Evolutionary conservation across 2,329 filamentous ascomycete genomes (phyloP).

Genomic region (Arachnomyces sp.): DNA sequence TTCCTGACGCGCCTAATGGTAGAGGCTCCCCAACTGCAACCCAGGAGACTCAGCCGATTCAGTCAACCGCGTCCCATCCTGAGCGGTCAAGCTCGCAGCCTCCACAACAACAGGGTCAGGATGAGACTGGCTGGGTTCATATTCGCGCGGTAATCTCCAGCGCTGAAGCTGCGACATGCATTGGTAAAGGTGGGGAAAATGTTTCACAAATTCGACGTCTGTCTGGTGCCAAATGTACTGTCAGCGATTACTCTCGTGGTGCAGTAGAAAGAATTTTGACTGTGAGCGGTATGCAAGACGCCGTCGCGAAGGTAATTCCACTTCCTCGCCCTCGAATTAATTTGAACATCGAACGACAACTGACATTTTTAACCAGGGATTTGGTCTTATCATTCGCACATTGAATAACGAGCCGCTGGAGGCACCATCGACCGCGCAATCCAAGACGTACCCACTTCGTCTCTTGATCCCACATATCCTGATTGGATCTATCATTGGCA

Average conservation of each 20-base stretch:
- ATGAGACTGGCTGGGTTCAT: slow-evolving; percentile 95
- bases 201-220: slow-evolving; percentile 92
- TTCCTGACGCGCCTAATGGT: slow-evolving; percentile 55
- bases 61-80: slow-evolving; percentile 49
- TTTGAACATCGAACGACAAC: background rate
- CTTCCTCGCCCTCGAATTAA: slow-evolving; percentile 3
- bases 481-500: slow-evolving; percentile 97
- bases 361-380: slow-evolving; percentile 54
- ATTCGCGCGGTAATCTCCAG: slow-evolving; percentile 95
- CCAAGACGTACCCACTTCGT: slow-evolving; percentile 94
- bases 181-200: slow-evolving; percentile 97
- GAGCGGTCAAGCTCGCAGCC: slow-evolving; percentile 40
- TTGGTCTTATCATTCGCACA: slow-evolving; percentile 95
- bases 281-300: slow-evolving; percentile 92
- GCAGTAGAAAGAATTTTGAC: slow-evolving; percentile 96
- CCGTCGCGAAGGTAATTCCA: slow-evolving; percentile 74
- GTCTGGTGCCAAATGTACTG: slow-evolving; percentile 95
- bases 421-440: slow-evolving; percentile 80
- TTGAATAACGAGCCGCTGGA: slow-evolving; percentile 93
- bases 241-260: slow-evolving; percentile 95
- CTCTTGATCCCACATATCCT: slow-evolving; percentile 93
- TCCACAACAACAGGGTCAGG: slow-evolving; percentile 49
- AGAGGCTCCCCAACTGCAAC: slow-evolving; percentile 38
- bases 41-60: slow-evolving; percentile 51
- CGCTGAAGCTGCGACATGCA: slow-evolving; percentile 92